Evolutionary conservation across 1,284 basidiomycete genomes (phyloP).

Genomic region (Irpex sp.): DNA sequence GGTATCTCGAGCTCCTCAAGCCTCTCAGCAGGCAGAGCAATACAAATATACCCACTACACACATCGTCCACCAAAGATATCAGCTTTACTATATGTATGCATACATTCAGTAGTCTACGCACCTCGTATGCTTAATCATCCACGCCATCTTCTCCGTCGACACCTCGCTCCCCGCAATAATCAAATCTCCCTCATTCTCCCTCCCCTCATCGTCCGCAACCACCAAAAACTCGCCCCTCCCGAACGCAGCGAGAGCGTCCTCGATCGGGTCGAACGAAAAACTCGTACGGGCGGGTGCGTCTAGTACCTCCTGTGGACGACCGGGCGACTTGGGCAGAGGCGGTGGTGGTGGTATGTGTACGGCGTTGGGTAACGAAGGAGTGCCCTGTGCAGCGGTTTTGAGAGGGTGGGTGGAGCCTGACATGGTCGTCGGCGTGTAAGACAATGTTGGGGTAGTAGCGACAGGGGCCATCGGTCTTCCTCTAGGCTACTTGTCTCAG

Average conservation of each 20-base stretch:
- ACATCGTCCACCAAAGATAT: background rate
- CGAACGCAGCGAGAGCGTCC: constrained; percentile 78
- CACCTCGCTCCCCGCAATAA: constrained; percentile 77
- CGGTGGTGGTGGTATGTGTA: constrained; percentile 14
- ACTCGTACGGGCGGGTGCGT: constrained; percentile 21
- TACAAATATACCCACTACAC: constrained; percentile 90
- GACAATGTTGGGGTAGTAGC: constrained; percentile 8
- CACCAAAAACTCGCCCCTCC: constrained; percentile 84
- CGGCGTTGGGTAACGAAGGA: background rate
- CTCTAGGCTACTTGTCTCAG: background rate
- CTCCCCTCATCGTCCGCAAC: constrained; percentile 94
- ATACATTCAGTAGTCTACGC: constrained; percentile 21
- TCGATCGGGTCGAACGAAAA: constrained; percentile 69
- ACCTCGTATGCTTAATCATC: constrained; percentile 97
- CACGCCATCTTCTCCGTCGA: constrained; percentile 98
- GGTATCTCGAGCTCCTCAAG: constrained; percentile 84
- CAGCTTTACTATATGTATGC: background rate
- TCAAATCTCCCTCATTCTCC: constrained; percentile 94
- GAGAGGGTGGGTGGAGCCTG: constrained; percentile 3
- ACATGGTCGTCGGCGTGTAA: constrained; percentile 5
- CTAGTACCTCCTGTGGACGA: constrained; percentile 23
- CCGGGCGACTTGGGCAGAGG: constrained; percentile 17
- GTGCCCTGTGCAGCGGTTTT: constrained; percentile 12
- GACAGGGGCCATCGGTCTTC: constrained; percentile 14
- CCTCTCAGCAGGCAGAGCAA: constrained; percentile 76